Evolutionary conservation across 2,329 filamentous ascomycete species (phyloP).

Genomic region (Colletotrichum spaethianum): DNA sequence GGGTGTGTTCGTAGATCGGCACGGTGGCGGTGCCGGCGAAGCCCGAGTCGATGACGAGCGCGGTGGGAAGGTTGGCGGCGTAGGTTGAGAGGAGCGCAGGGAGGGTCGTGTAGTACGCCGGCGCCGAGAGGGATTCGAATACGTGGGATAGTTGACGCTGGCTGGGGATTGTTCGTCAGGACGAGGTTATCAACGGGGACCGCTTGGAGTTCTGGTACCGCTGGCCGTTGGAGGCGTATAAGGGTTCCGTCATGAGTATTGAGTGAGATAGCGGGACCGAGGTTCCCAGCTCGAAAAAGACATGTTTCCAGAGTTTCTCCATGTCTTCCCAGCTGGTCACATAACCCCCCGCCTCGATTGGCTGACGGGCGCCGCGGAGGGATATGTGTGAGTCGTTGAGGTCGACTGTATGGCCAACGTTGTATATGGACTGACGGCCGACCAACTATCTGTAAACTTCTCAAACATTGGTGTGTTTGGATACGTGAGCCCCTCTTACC

Average conservation of each 20-base stretch:
- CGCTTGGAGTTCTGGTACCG: not conserved
- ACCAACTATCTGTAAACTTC: too few species aligned
- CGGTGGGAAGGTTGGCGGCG: slow-evolving; percentile 24
- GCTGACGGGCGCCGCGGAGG: not conserved
- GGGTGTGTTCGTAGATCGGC: slow-evolving; percentile 3
- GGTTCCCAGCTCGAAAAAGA: slow-evolving; percentile 1
- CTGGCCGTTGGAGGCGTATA: not conserved
- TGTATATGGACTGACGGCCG: not conserved
- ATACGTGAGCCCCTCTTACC: not conserved
- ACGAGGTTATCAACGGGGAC: not conserved
- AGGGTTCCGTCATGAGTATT: slow-evolving; percentile 23
- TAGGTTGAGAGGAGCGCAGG: slow-evolving; percentile 11
- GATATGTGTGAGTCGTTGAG: not conserved
- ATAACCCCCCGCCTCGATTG: not conserved
- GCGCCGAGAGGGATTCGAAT: slow-evolving; percentile 14
- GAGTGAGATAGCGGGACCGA: not conserved
- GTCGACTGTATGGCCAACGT: slow-evolving; percentile 18
- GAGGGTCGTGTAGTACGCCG: slow-evolving; percentile 4
- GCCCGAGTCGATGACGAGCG: slow-evolving; percentile 26
- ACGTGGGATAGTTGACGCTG: slow-evolving; percentile 3
- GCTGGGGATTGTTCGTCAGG: not conserved
- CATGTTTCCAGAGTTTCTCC: slow-evolving; percentile 7
- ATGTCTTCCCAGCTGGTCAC: slow-evolving; percentile 6
- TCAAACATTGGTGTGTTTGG: too few species aligned
- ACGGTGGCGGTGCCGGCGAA: slow-evolving; percentile 3